Percentiles rank a stretch among this genome's conserved stretches.
phyloP scores from a whole-genome alignment of 352 stramenopile species.

The Blastocystis sp. region DNA sequence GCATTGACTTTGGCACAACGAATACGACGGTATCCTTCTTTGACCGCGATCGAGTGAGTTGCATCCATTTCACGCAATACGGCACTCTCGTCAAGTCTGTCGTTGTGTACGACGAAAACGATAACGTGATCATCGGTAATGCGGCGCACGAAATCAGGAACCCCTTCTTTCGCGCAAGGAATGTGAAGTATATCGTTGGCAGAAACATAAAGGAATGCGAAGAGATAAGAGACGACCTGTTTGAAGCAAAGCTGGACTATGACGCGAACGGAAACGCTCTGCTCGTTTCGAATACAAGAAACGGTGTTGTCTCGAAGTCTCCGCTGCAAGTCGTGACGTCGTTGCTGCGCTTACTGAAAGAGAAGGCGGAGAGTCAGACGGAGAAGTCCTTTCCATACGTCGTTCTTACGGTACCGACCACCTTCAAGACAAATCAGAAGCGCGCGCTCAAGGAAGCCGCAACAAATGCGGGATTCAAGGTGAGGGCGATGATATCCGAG shows the following conservation, averaged over 20 bases:
- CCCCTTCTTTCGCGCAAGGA: background rate
- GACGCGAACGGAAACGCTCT: background rate
- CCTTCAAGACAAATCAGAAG: background rate
- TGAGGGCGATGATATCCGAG: background rate
- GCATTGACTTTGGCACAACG: constrained; percentile 32
- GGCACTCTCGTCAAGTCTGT: background rate
- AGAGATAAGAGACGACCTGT: background rate
- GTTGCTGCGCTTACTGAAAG: background rate
- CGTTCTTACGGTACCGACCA: background rate
- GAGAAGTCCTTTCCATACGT: background rate
- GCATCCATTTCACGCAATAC: background rate
- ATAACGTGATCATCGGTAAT: background rate
- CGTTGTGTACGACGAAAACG: background rate
- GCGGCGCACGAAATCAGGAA: background rate
- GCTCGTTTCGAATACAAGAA: background rate
- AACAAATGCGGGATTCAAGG: background rate
- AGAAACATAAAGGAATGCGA: background rate
- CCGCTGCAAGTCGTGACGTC: background rate
- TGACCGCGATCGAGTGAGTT: background rate
- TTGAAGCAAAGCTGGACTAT: background rate
- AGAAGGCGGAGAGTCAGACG: background rate
- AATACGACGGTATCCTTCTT: background rate
- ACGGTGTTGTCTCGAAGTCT: background rate
- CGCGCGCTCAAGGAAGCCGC: background rate
- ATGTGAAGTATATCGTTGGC: background rate